Conservation (phyloP, 179 eudicot genomes). For the Camellia oleifera region DNA sequence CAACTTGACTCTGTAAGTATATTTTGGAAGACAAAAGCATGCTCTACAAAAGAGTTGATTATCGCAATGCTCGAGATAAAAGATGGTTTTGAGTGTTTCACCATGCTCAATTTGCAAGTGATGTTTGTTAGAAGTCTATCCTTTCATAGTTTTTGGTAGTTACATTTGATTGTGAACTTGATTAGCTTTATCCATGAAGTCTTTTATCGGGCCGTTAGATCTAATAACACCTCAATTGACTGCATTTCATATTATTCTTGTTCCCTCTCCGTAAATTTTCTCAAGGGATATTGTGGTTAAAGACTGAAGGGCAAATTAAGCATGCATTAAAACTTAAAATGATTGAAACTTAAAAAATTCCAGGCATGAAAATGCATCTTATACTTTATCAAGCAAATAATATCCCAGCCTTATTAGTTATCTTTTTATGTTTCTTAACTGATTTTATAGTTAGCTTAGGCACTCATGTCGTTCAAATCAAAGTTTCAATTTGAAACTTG, state of each 20-base stretch:
- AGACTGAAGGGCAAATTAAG: no score
- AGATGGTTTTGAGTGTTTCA: background rate
- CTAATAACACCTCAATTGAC: background rate
- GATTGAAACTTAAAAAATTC: no score
- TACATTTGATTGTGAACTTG: no score
- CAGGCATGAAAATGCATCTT: background rate
- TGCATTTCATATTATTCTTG: background rate
- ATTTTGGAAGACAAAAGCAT: background rate
- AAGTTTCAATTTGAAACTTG: no score
- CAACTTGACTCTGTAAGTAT: no score
- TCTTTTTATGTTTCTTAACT: background rate
- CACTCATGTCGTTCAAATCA: background rate
- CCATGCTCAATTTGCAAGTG: background rate
- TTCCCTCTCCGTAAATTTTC: background rate
- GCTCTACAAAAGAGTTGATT: background rate
- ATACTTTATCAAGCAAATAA: background rate
- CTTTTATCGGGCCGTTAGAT: background rate
- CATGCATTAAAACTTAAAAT: no score
- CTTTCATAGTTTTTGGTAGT: no score
- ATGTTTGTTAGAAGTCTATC: no score
- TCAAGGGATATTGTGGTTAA: no score
- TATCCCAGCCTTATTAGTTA: background rate
- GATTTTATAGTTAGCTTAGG: background rate
- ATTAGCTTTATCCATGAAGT: background rate
- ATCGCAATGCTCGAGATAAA: background rate